Evolutionary conservation across 352 stramenopile genomes (phyloP).

Genomic region (Globisporangium paroecandrum): DNA sequence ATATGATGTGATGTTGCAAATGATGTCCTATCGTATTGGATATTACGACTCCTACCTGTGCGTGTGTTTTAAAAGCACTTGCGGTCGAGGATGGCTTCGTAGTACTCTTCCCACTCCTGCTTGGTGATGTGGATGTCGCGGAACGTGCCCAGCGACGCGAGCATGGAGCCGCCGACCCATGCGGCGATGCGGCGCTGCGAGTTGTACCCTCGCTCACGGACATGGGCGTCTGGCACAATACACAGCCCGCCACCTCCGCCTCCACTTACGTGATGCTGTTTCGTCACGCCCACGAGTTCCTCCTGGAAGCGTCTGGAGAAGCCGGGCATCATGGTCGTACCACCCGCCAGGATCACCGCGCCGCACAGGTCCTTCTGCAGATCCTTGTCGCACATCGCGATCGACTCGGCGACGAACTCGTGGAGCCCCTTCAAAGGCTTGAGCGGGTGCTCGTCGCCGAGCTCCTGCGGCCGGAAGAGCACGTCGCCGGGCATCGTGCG

Average conservation of each 20-base stretch:
- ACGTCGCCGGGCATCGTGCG: conserved; percentile 67
- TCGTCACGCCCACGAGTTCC: conserved; percentile 41
- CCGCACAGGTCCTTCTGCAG: conserved; percentile 74
- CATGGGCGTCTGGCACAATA: conserved; percentile 75
- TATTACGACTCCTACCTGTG: neutral
- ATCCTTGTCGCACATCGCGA: conserved; percentile 86
- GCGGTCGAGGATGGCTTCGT: conserved; percentile 77
- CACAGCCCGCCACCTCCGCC: conserved; percentile 25
- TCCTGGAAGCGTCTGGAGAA: conserved; percentile 81
- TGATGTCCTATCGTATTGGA: too few relatives aligned
- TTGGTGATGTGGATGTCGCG: conserved; percentile 86
- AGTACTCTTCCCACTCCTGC: conserved; percentile 89
- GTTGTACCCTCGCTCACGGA: conserved; percentile 85
- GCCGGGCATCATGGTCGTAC: conserved; percentile 80
- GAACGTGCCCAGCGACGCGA: conserved; percentile 86
- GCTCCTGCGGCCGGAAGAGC: conserved; percentile 82
- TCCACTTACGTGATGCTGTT: conserved; percentile 3
- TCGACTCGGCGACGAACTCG: conserved; percentile 77
- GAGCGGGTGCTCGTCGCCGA: conserved; percentile 91
- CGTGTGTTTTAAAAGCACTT: conserved; percentile 68
- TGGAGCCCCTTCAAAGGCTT: conserved; percentile 69
- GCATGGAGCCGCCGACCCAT: conserved; percentile 89
- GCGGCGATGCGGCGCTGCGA: conserved; percentile 78
- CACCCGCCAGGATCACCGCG: conserved; percentile 77
- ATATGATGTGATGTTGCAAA: neutral